Conservation (phyloP, 2,329 filamentous ascomycete genomes). For the Hypoxylon sp. region DNA sequence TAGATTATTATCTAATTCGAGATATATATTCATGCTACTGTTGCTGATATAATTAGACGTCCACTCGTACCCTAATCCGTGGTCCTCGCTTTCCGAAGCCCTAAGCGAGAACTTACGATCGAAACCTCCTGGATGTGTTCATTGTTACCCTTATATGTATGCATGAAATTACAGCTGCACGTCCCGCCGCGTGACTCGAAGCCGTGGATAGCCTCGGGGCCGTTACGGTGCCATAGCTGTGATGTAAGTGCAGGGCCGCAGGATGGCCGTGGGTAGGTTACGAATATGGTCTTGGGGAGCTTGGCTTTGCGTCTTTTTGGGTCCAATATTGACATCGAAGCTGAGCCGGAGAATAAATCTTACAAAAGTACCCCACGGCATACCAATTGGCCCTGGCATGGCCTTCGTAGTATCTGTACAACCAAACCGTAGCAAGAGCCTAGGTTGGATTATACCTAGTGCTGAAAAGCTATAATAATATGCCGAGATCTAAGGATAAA, state of each 20-base stretch:
- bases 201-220: constrained; percentile 19
- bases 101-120: constrained; percentile 30
- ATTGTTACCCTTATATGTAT: constrained; percentile 12
- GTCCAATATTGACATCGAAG: constrained; percentile 19
- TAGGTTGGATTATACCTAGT: constrained; percentile 4
- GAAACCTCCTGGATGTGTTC: background rate
- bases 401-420: background rate
- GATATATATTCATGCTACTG: constrained; percentile 8
- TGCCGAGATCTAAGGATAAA: constrained; percentile 17
- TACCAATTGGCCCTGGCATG: constrained; percentile 9
- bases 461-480: constrained; percentile 6
- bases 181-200: constrained; percentile 27
- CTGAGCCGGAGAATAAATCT: constrained; percentile 17
- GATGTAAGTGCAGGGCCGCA: constrained; percentile 28
- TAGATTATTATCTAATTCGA: constrained; percentile 12
- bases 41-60: constrained; percentile 26
- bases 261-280: constrained; percentile 6
- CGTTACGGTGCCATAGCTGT: constrained; percentile 26
- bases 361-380: constrained; percentile 20
- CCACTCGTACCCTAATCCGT: constrained; percentile 17
- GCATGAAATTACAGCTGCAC: constrained; percentile 29
- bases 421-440: background rate
- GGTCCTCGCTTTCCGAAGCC: constrained; percentile 15
- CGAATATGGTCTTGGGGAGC: constrained; percentile 20
- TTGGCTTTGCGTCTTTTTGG: constrained; percentile 14